Percentiles rank a stretch among this genome's conserved stretches.
These are phyloP conservation scores for Leishmania tropica DNA, from an alignment of 208 protist genomes.

Conservation along the genomic window DNA sequence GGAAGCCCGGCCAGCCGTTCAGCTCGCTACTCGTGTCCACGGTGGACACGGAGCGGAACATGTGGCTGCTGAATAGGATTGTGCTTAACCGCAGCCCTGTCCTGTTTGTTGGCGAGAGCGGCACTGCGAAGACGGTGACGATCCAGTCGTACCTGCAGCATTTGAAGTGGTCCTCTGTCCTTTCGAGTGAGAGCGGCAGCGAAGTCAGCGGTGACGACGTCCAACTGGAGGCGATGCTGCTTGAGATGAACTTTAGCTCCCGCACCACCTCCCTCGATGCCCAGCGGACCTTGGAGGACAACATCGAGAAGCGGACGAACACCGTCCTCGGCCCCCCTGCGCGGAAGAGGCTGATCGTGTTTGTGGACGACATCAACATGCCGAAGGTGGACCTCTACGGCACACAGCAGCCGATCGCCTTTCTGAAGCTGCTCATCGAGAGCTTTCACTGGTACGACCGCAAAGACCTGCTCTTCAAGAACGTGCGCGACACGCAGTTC, in stretches of 20 bases:
- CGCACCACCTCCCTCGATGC: slow-evolving; percentile 96
- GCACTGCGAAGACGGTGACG: slow-evolving; percentile 99
- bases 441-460: slow-evolving; percentile 97
- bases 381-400: slow-evolving; percentile 98
- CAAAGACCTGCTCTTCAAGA: slow-evolving; percentile 96
- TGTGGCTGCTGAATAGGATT: slow-evolving; percentile 96
- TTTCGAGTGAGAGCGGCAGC: slow-evolving; percentile 9
- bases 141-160: slow-evolving; percentile 95
- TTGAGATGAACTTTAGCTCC: slow-evolving; percentile 98
- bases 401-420: slow-evolving; percentile 99
- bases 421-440: slow-evolving; percentile 98
- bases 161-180: slow-evolving; percentile 79
- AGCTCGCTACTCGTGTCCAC: slow-evolving; percentile 98
- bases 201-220: slow-evolving; percentile 38
- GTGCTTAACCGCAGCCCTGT: slow-evolving; percentile 92
- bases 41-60: slow-evolving; percentile 98
- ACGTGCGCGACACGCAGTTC: slow-evolving; percentile 96
- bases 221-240: slow-evolving; percentile 88
- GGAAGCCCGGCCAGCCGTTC: slow-evolving; percentile 90
- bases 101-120: slow-evolving; percentile 97
- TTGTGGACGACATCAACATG: slow-evolving; percentile 99
- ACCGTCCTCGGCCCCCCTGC: slow-evolving; percentile 95
- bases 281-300: slow-evolving; percentile 97
- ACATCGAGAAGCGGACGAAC: slow-evolving; percentile 97
- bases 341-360: slow-evolving; percentile 97